Percentiles rank a stretch among this genome's conserved stretches.
Evolutionary conservation across 257 asterid species (phyloP).

Genomic region (Verbascum thapsus): DNA sequence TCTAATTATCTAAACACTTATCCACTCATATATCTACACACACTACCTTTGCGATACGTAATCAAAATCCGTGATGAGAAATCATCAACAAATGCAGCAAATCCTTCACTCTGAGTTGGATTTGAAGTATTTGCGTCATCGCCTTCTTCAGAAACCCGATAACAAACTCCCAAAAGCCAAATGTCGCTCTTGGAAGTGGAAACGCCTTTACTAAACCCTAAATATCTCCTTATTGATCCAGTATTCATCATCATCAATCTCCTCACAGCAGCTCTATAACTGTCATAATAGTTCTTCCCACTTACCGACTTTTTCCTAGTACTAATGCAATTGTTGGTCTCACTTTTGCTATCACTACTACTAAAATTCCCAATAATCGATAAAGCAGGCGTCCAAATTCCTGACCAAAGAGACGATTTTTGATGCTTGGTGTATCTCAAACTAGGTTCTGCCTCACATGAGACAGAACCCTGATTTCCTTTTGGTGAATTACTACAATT

Average conservation of each 20-base stretch:
- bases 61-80: conserved; percentile 82
- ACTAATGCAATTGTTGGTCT: conserved; percentile 25
- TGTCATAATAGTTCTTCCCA: conserved; percentile 55
- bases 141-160: conserved; percentile 63
- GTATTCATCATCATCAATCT: conserved; percentile 72
- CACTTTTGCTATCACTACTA: conserved; percentile 31
- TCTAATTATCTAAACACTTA: not conserved
- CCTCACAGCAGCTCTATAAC: conserved; percentile 72
- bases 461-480: conserved; percentile 52
- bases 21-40: conserved; percentile 8
- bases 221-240: conserved; percentile 81
- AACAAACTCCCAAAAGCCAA: conserved; percentile 91
- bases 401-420: conserved; percentile 42
- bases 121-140: conserved; percentile 57
- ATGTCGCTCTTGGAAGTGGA: conserved; percentile 72
- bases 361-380: conserved; percentile 35
- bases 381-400: conserved; percentile 41
- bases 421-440: conserved; percentile 36
- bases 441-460: conserved; percentile 54
- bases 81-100: conserved; percentile 84
- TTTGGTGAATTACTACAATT: conserved; percentile 14
- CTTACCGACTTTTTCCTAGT: conserved; percentile 37
- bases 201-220: conserved; percentile 54
- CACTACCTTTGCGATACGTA: conserved; percentile 87
- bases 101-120: conserved; percentile 87